Evolutionary conservation across 257 asterid species (phyloP).

Genomic region (Gardenia jasminoides): DNA sequence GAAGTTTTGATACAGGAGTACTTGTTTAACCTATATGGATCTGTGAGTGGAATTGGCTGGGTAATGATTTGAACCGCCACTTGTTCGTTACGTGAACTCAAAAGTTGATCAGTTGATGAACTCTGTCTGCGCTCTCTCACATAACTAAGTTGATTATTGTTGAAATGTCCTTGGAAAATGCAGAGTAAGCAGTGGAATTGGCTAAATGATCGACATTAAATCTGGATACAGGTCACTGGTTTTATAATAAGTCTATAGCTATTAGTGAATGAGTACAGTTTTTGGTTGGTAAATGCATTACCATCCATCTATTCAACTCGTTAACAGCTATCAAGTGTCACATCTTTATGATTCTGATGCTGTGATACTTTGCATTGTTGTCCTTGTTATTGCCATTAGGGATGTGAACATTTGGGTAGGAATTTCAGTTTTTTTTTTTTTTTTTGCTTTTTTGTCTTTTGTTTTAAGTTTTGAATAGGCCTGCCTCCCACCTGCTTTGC

Average conservation of each 20-base stretch:
- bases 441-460: not conserved
- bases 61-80: conserved; percentile 29
- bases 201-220: conserved; percentile 6
- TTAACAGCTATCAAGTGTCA: conserved; percentile 3
- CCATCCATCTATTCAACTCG: not conserved
- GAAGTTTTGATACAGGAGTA: conserved; percentile 63
- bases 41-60: conserved; percentile 36
- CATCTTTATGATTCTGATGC: not conserved
- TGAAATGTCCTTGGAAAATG: conserved; percentile 5
- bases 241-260: not conserved
- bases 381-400: not conserved
- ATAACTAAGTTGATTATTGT: conserved; percentile 4
- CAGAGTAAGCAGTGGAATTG: not conserved
- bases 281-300: not conserved
- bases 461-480: not conserved
- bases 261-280: not conserved
- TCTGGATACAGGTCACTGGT: not conserved
- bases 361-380: not conserved
- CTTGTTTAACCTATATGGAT: conserved; percentile 34
- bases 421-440: too few relatives aligned
- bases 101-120: conserved; percentile 28
- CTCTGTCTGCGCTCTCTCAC: conserved; percentile 6
- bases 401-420: not conserved
- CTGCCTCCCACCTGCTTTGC: not conserved
- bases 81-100: conserved; percentile 19